phyloP scores from a whole-genome alignment of 2,329 filamentous ascomycete genomes.

The Leptographium wingfieldii region DNA sequence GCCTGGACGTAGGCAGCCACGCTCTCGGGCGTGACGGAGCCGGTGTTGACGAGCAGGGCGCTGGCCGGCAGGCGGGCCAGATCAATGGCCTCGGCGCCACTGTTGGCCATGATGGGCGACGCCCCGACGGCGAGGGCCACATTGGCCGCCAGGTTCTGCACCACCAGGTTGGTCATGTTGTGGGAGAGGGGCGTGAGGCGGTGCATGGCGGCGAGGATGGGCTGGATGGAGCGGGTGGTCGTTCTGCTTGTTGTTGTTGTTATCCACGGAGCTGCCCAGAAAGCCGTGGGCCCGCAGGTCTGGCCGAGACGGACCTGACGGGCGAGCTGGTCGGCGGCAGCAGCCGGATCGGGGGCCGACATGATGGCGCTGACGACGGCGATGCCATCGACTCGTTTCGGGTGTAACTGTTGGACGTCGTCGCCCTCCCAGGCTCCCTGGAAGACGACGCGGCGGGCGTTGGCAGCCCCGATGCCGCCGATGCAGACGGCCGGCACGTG shows the following conservation, averaged over 20 bases:
- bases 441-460: conserved; percentile 60
- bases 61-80: conserved; percentile 60
- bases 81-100: conserved; percentile 69
- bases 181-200: conserved; percentile 63
- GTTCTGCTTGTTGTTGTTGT: neutral
- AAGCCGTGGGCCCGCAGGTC: conserved; percentile 4
- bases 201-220: conserved; percentile 48
- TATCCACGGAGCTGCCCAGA: neutral
- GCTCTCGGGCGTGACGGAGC: conserved; percentile 68
- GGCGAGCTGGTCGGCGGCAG: conserved; percentile 46
- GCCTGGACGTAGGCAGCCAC: conserved; percentile 61
- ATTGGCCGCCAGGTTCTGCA: conserved; percentile 90
- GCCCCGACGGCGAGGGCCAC: conserved; percentile 74
- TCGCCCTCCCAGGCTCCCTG: conserved; percentile 37
- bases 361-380: conserved; percentile 87
- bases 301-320: conserved; percentile 32
- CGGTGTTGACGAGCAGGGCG: conserved; percentile 87
- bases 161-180: conserved; percentile 96
- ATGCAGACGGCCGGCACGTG: conserved; percentile 64
- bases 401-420: conserved; percentile 5
- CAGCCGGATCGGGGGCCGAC: conserved; percentile 52
- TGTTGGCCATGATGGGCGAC: conserved; percentile 89
- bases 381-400: conserved; percentile 61
- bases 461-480: conserved; percentile 71
- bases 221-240: conserved; percentile 11